phyloP scores from a whole-genome alignment of 441 rosid species.

The Manihot esculenta region DNA sequence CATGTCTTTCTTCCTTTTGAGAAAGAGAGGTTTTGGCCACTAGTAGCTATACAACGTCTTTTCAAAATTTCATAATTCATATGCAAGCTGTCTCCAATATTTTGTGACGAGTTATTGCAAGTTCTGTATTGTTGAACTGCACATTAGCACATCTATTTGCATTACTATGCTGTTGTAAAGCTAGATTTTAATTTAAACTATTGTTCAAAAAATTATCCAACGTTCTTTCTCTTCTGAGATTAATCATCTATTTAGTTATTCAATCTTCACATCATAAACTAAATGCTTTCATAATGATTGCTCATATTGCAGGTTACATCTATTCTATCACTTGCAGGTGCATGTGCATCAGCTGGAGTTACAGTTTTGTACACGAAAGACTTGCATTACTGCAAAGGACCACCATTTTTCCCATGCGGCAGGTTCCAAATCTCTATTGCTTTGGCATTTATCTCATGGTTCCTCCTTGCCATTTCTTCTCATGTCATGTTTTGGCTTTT shows the following conservation, averaged over 20 bases:
- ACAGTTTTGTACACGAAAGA: constrained; percentile 70
- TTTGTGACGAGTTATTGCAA: background rate
- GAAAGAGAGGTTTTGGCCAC: too few relatives aligned
- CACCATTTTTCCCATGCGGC: constrained; percentile 41
- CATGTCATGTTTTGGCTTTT: constrained; percentile 90
- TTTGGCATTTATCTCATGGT: constrained; percentile 77
- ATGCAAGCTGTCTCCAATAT: background rate
- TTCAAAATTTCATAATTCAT: background rate
- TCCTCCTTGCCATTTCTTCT: constrained; percentile 73
- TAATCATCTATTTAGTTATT: background rate
- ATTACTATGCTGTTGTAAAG: background rate
- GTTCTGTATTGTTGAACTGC: background rate
- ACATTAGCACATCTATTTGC: background rate
- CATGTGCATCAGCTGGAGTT: constrained; percentile 91
- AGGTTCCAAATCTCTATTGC: constrained; percentile 64
- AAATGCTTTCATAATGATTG: background rate
- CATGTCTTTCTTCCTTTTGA: background rate
- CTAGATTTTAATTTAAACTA: background rate
- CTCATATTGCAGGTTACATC: constrained; percentile 66
- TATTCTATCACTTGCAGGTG: constrained; percentile 86
- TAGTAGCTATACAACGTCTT: background rate
- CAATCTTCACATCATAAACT: background rate
- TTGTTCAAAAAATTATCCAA: background rate
- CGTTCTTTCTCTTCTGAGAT: background rate
- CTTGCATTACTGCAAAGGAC: constrained; percentile 51